These are phyloP conservation scores for Diutina siamensis DNA, from an alignment of 1,139 yeast species.

Conservation along the genomic window DNA sequence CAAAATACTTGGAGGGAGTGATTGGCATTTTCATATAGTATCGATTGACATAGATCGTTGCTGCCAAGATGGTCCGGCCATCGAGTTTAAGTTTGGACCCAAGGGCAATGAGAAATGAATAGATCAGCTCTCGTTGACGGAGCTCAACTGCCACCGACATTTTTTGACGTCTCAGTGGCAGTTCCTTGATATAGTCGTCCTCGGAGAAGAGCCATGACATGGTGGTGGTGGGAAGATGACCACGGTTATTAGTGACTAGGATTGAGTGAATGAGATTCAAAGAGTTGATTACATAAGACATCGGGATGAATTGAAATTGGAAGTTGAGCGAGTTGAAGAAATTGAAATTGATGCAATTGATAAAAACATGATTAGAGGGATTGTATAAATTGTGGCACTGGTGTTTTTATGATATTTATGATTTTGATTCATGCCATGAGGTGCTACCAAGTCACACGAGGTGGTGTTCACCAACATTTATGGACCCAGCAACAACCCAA, in stretches of 20 bases:
- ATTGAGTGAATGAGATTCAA: not conserved
- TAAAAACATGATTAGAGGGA: no score
- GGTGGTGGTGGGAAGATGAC: not conserved
- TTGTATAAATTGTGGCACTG: no score
- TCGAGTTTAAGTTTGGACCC: constrained; percentile 31
- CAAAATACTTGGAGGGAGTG: constrained; percentile 33
- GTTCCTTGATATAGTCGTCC: constrained; percentile 21
- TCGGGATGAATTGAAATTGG: no score
- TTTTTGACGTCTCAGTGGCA: constrained; percentile 70
- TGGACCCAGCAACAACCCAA: no score
- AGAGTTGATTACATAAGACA: not conserved
- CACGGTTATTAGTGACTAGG: no score
- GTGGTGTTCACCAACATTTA: no score
- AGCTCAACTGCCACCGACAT: constrained; percentile 73
- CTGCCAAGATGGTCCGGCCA: constrained; percentile 32
- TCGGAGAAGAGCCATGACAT: constrained; percentile 25
- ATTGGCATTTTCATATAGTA: constrained; percentile 33
- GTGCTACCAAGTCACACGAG: no score
- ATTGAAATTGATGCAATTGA: no score
- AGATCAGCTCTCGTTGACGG: constrained; percentile 22
- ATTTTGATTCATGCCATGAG: no score
- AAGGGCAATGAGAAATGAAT: constrained; percentile 28
- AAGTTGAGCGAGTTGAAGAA: no score
- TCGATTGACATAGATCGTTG: constrained; percentile 30
- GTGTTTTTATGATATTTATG: no score